Evolutionary conservation across 371 early-diverging fungal genomes (phyloP).

Genomic region (Rhizopus stolonifer): DNA sequence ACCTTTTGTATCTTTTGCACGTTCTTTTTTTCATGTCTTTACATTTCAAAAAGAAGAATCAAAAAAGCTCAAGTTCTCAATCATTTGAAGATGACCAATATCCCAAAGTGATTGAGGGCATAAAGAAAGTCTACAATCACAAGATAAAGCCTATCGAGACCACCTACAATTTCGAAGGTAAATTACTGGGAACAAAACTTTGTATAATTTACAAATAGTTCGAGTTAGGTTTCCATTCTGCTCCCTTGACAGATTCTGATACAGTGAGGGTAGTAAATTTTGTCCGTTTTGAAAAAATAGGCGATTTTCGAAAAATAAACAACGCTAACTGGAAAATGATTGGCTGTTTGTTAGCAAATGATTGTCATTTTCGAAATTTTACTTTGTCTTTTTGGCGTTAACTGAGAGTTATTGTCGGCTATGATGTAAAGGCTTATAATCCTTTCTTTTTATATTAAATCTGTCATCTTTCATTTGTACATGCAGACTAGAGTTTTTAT

Average conservation of each 20-base stretch:
- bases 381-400: neutral
- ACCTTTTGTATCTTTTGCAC: conserved; percentile 1
- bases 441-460: too few relatives aligned
- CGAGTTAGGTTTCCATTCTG: conserved; percentile 66
- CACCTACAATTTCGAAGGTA: conserved; percentile 75
- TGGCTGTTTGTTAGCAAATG: too few relatives aligned
- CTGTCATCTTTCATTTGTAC: too few relatives aligned
- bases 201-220: conserved; percentile 3
- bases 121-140: conserved; percentile 66
- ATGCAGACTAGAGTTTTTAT: too few relatives aligned
- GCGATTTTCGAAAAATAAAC: too few relatives aligned
- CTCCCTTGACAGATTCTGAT: conserved; percentile 76
- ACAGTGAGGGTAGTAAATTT: too few relatives aligned
- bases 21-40: conserved; percentile 11
- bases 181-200: neutral
- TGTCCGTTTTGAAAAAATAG: too few relatives aligned
- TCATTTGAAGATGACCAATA: conserved; percentile 51
- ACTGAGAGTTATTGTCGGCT: too few relatives aligned
- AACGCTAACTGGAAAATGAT: too few relatives aligned
- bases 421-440: too few relatives aligned
- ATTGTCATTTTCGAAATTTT: too few relatives aligned
- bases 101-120: conserved; percentile 59
- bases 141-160: conserved; percentile 78
- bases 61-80: conserved; percentile 2
- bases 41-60: conserved; percentile 10